Conservation (phyloP, 768 basidiomycete genomes). For the Cystobasidium tubakii region DNA sequence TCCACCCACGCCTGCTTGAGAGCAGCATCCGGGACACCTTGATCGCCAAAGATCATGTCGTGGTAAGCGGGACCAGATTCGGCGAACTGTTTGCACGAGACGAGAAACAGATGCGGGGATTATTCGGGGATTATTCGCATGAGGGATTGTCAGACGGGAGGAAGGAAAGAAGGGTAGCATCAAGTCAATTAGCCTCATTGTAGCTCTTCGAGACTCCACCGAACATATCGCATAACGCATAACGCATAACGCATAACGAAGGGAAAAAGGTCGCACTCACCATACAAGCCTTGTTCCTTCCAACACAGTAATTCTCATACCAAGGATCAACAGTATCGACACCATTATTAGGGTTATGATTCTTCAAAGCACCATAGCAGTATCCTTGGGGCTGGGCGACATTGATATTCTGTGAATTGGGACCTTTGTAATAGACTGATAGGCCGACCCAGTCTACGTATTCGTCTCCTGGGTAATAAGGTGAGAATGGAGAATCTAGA, state of each 20-base stretch:
- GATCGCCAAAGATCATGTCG: constrained; percentile 37
- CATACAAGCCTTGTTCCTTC: constrained; percentile 45
- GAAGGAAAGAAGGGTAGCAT: not conserved
- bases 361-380: constrained; percentile 41
- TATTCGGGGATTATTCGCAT: too few relatives aligned
- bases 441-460: constrained; percentile 47
- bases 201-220: too few relatives aligned
- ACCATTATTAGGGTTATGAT: constrained; percentile 33
- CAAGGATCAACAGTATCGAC: constrained; percentile 37
- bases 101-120: too few relatives aligned
- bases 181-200: too few relatives aligned
- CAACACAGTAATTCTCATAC: constrained; percentile 42
- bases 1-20: constrained; percentile 44
- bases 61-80: constrained; percentile 46
- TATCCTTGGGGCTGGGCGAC: constrained; percentile 38
- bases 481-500: constrained; percentile 43
- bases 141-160: too few relatives aligned
- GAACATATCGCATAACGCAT: too few relatives aligned
- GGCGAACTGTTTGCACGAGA: constrained; percentile 39
- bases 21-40: constrained; percentile 24
- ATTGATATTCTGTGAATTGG: constrained; percentile 40
- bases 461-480: constrained; percentile 46
- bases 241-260: not conserved
- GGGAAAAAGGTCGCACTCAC: constrained; percentile 30
- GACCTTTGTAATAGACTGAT: constrained; percentile 43